Percentiles rank a stretch among this genome's conserved stretches.
These are phyloP conservation scores for Erythrophleum ivorense DNA, from an alignment of 331 rosid genomes.

Conservation along the genomic window DNA sequence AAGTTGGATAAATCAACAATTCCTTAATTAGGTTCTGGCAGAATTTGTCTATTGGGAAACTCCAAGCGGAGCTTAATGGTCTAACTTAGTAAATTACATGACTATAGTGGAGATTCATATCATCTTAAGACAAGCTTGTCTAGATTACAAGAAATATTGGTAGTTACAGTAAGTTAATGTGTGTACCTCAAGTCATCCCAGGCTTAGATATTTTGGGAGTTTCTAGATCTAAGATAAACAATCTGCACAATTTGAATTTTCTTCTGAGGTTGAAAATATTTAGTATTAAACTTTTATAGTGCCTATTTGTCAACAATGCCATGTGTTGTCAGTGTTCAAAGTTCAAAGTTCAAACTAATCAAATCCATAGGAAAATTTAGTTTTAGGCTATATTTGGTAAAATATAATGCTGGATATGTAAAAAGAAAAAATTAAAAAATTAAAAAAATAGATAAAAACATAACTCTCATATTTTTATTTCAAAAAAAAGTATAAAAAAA, in stretches of 20 bases:
- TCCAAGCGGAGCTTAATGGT: conserved; percentile 42
- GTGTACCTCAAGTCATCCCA: conserved; percentile 38
- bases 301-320: conserved; percentile 30
- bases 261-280: conserved; percentile 16
- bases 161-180: conserved; percentile 39
- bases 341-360: conserved; percentile 38
- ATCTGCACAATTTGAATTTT: neutral
- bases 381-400: too few relatives aligned
- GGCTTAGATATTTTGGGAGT: conserved; percentile 20
- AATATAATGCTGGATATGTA: too few relatives aligned
- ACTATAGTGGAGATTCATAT: conserved; percentile 32
- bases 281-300: neutral
- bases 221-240: conserved; percentile 24
- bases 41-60: conserved; percentile 54
- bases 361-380: conserved; percentile 11
- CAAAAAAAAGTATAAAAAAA: too few relatives aligned
- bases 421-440: too few relatives aligned
- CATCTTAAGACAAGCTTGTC: conserved; percentile 48
- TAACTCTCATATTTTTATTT: too few relatives aligned
- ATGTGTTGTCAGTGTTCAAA: conserved; percentile 25
- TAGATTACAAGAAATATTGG: conserved; percentile 40
- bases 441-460: too few relatives aligned
- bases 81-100: conserved; percentile 37
- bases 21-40: conserved; percentile 43
- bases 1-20: neutral